Evolutionary conservation across 176 grass and related monocot species (phyloP), one percentile per base, ranked within the genome.

Genomic region (Oryza longistaminata): DNA sequence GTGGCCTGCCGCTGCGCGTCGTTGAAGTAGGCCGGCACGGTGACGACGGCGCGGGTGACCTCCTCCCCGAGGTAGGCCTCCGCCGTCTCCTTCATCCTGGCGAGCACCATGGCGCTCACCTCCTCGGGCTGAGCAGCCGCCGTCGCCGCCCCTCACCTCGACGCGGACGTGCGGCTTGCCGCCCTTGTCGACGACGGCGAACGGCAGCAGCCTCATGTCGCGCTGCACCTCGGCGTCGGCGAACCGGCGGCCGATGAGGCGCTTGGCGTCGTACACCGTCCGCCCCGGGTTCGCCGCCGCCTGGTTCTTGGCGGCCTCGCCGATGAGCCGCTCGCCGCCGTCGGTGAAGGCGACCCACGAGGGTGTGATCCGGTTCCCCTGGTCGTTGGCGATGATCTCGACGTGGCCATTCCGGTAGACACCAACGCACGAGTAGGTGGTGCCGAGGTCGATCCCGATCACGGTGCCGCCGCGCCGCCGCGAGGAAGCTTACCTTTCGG

Each of bases 221-320:
- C 58, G 82, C 78, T 95, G 93, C 17, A 95, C 88, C 77, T 82
- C 77, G 24, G 83, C 90, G 68, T 92, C 83, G 45, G 66, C 12
- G 55, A 90, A 95, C 80, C 80, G 85, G 29, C 93, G 82, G 11
- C 90, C 90, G 11, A 95, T 95, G 17, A 92, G 86, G 44, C 93
- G 77, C 74, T 95, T 95, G 83, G 89, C 83, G 53, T 93, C 93
- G 83, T 88, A 95, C 69, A 95, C 67, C 45, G 93, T 95, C 71
- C 88, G 92, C 68, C 82, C 83, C 3, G 76, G 71, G 77, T 95
- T 93, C n/a, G 83, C 80, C 11, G 86, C 88, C 11, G 83, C 90
- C 88, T 89, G 88, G 71, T 95, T 95, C 80, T 93, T 95, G 75
- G 93, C 93, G 34, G 93, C 90, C 90, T 95, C 88, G 64, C 86